These are phyloP conservation scores for Maudiozyma bulderi DNA, from an alignment of 805 yeast species.

Conservation along the genomic window DNA sequence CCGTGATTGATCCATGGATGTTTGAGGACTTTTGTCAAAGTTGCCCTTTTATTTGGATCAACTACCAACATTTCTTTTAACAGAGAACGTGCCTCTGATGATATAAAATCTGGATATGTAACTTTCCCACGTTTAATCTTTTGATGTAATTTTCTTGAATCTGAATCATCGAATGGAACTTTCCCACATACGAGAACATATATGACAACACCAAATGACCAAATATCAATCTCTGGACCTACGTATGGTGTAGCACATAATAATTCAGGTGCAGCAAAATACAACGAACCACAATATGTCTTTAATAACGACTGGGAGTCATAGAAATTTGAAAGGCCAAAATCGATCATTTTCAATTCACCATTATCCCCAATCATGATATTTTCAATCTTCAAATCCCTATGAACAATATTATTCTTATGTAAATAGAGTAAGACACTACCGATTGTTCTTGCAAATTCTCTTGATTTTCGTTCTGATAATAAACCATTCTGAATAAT, in stretches of 20 bases:
- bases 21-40: constrained; percentile 61
- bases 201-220: constrained; percentile 96
- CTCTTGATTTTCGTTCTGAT: constrained; percentile 84
- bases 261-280: constrained; percentile 97
- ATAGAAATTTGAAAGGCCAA: constrained; percentile 85
- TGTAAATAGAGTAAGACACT: constrained; percentile 91
- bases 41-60: constrained; percentile 71
- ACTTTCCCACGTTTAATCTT: constrained; percentile 87
- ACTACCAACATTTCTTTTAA: constrained; percentile 85
- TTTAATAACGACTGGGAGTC: constrained; percentile 60
- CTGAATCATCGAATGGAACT: constrained; percentile 95
- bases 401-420: constrained; percentile 86
- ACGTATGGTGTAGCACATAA: constrained; percentile 82
- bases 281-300: constrained; percentile 93
- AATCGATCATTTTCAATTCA: constrained; percentile 89
- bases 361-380: constrained; percentile 89
- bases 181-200: constrained; percentile 94
- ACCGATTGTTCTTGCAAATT: constrained; percentile 87
- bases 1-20: constrained; percentile 96
- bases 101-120: constrained; percentile 75
- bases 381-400: constrained; percentile 93
- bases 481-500: constrained; percentile 92
- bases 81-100: constrained; percentile 68
- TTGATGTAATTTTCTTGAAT: constrained; percentile 82
- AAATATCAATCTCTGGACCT: constrained; percentile 96